Evolutionary conservation across 768 basidiomycete species (phyloP).

Genomic region (Clitopilus hobsonii): DNA sequence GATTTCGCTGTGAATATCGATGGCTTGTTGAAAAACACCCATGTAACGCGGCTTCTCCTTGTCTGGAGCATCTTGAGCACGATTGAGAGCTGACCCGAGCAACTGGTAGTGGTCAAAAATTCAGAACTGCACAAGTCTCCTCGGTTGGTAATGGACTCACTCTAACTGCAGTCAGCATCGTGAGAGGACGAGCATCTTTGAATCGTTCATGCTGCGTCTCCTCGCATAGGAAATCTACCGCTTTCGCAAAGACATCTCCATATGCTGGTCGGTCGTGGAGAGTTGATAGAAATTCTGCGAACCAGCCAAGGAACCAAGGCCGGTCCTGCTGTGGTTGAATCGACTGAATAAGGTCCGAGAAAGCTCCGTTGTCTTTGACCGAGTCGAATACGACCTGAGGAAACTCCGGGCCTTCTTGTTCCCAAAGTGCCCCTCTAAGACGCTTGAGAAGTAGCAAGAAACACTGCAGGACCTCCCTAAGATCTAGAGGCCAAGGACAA

Average conservation of each 20-base stretch:
- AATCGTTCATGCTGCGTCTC: constrained; percentile 79
- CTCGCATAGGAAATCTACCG: constrained; percentile 72
- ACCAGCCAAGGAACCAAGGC: constrained; percentile 59
- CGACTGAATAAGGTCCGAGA: constrained; percentile 39
- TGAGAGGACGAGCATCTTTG: constrained; percentile 48
- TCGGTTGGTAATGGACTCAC: constrained; percentile 37
- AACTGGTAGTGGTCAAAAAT: constrained; percentile 22
- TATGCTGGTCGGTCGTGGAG: constrained; percentile 43
- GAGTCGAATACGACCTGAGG: constrained; percentile 78
- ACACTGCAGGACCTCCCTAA: constrained; percentile 51
- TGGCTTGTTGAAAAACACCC: constrained; percentile 20
- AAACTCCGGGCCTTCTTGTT: constrained; percentile 63
- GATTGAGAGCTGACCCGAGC: neutral
- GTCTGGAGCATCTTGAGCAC: neutral
- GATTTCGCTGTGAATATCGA: constrained; percentile 35
- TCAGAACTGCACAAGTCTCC: constrained; percentile 1
- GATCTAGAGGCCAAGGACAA: constrained; percentile 37
- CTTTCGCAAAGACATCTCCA: constrained; percentile 67
- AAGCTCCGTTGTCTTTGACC: constrained; percentile 73
- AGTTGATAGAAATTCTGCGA: constrained; percentile 57
- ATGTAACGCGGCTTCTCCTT: constrained; percentile 15
- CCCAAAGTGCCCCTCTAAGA: constrained; percentile 59
- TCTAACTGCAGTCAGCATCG: constrained; percentile 55
- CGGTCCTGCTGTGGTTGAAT: constrained; percentile 24
- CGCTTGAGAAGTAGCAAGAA: constrained; percentile 59